Conservation (phyloP, 495 filamentous ascomycete genomes). For the Annulohypoxylon moriforme region DNA sequence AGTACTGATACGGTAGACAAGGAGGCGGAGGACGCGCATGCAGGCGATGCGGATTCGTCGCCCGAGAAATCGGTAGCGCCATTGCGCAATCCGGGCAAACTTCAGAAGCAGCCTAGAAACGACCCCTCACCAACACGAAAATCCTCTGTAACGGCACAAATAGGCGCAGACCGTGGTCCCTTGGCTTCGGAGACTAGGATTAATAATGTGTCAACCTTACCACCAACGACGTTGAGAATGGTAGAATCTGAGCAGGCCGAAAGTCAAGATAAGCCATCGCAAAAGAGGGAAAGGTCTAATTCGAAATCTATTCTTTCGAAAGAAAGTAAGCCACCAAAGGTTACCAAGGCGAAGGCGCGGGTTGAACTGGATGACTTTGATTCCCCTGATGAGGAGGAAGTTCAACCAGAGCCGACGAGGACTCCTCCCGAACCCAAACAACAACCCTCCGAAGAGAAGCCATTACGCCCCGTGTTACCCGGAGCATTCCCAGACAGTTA, state of each 20-base stretch:
- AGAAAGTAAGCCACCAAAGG: conserved; percentile 62
- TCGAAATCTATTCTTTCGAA: conserved; percentile 46
- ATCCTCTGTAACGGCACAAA: conserved; percentile 39
- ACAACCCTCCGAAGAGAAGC: conserved; percentile 34
- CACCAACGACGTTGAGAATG: conserved; percentile 68
- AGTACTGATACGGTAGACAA: conserved; percentile 53
- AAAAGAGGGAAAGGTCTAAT: conserved; percentile 48
- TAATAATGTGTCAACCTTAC: conserved; percentile 57
- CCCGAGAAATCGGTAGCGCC: conserved; percentile 51
- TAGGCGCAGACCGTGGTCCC: conserved; percentile 44
- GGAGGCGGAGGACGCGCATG: conserved; percentile 59
- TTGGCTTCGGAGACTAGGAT: conserved; percentile 52
- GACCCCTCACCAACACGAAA: conserved; percentile 66
- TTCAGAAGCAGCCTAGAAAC: conserved; percentile 74
- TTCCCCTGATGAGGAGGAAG: conserved; percentile 56
- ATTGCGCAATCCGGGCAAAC: conserved; percentile 73
- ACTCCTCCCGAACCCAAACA: conserved; percentile 37
- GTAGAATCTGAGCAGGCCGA: conserved; percentile 66
- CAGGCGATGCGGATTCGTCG: conserved; percentile 43
- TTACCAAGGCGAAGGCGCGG: conserved; percentile 61
- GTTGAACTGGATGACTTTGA: conserved; percentile 65
- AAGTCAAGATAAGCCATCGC: conserved; percentile 51
- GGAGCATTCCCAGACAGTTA: conserved; percentile 57
- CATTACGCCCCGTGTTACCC: conserved; percentile 38
- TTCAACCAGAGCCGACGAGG: conserved; percentile 43